These are phyloP conservation scores for Parasitella parasitica DNA, from an alignment of 371 early-diverging fungal species.

Conservation along the genomic window DNA sequence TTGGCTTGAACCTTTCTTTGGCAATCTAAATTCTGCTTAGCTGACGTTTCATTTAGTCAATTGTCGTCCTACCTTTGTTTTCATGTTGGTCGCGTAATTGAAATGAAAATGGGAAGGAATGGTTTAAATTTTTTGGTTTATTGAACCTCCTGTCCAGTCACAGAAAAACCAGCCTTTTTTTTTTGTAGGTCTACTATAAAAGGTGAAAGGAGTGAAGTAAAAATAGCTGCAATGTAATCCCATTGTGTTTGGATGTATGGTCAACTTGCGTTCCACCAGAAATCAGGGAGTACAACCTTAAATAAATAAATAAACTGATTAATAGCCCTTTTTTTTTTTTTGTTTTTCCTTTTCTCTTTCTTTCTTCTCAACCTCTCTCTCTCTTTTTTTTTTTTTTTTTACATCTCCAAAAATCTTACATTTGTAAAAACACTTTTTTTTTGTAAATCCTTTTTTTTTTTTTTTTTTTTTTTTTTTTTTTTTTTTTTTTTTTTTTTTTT, in stretches of 20 bases:
- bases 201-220: constrained; percentile 2
- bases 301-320: not conserved
- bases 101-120: not conserved
- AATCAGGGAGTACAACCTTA: not conserved
- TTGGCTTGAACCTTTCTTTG: constrained; percentile 1
- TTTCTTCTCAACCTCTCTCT: not conserved
- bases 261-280: constrained; percentile 15
- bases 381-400: constrained; percentile 1
- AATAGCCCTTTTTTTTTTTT: not conserved
- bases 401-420: not conserved
- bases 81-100: not conserved
- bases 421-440: too few species aligned
- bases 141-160: constrained; percentile 1
- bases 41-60: too few species aligned
- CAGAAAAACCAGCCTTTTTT: not conserved
- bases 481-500: not conserved
- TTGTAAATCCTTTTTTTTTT: not conserved
- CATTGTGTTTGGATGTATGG: not conserved
- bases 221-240: constrained; percentile 9
- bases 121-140: not conserved
- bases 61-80: not conserved
- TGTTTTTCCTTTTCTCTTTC: not conserved
- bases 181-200: not conserved
- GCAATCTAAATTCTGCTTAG: too few species aligned
- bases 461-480: not conserved